Percentiles rank a stretch among this genome's conserved stretches.
Evolutionary conservation across 176 grass and related monocot species (phyloP).

Genomic region (Phragmites australis): DNA sequence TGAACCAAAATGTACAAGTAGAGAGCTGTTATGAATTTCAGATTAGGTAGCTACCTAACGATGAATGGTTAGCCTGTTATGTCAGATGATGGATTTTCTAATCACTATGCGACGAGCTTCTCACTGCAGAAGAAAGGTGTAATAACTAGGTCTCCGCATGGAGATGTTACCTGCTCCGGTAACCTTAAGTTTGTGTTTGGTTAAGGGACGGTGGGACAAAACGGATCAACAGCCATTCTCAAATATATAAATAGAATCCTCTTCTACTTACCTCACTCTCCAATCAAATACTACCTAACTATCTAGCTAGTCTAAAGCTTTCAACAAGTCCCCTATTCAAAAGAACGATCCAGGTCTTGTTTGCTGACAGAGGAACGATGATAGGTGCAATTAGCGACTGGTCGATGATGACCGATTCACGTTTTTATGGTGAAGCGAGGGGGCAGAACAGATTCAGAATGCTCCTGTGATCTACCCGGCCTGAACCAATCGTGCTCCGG

Average conservation of each 20-base stretch:
- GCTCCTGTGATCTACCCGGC: not conserved
- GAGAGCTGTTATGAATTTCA: not conserved
- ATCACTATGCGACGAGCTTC: not conserved
- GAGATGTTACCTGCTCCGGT: too few relatives aligned
- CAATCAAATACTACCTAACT: too few relatives aligned
- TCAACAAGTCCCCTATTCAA: not conserved
- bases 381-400: not conserved
- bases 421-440: not conserved
- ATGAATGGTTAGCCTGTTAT: not conserved
- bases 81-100: not conserved
- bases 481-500: not conserved
- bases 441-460: not conserved
- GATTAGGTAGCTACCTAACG: constrained; percentile 33
- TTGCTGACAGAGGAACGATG: not conserved
- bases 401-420: not conserved
- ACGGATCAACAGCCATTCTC: too few relatives aligned
- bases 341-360: not conserved
- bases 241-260: too few relatives aligned
- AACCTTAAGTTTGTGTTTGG: too few relatives aligned
- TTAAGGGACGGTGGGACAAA: too few relatives aligned
- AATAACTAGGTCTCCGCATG: not conserved
- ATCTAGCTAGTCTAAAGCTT: too few relatives aligned
- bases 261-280: too few relatives aligned
- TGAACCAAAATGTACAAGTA: not conserved
- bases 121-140: not conserved